These are phyloP conservation scores for Glycine tomentella DNA, from an alignment of 306 rosid species.

Conservation along the genomic window DNA sequence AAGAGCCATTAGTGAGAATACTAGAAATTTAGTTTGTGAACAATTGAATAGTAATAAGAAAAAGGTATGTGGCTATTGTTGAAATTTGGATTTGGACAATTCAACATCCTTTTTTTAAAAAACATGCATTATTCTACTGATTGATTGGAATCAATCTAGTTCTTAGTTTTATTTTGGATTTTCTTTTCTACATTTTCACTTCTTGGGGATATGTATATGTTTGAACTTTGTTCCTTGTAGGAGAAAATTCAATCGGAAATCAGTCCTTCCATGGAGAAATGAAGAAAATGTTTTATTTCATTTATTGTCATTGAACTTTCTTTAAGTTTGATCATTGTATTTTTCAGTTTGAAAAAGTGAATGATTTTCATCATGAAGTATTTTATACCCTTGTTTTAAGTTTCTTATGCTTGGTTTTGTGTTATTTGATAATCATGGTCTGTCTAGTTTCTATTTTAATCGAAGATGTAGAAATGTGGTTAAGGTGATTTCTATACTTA, in stretches of 20 bases:
- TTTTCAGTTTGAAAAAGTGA: neutral
- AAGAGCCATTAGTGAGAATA: no score
- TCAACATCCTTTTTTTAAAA: neutral
- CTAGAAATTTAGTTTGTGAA: no score
- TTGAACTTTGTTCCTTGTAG: conserved; percentile 51
- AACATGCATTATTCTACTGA: neutral
- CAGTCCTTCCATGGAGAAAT: conserved; percentile 53
- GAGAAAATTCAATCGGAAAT: conserved; percentile 40
- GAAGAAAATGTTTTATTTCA: conserved; percentile 65
- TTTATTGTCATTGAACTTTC: conserved; percentile 9
- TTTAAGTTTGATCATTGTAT: conserved; percentile 27
- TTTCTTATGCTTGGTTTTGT: no score
- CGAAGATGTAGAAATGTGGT: no score
- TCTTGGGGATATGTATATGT: conserved; percentile 29
- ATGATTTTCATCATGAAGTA: neutral
- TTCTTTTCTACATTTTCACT: conserved; percentile 28
- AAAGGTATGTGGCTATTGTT: neutral
- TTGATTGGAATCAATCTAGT: conserved; percentile 13
- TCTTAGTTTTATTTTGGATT: conserved; percentile 12
- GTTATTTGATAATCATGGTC: no score
- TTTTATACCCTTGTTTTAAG: no score
- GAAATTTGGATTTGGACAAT: conserved; percentile 31
- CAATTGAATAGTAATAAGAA: no score
- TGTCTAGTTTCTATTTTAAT: no score
- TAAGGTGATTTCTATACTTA: no score